These are phyloP conservation scores for Paramecium pentaurelia DNA, from an alignment of 73 alveolate genomes.

Conservation along the genomic window DNA sequence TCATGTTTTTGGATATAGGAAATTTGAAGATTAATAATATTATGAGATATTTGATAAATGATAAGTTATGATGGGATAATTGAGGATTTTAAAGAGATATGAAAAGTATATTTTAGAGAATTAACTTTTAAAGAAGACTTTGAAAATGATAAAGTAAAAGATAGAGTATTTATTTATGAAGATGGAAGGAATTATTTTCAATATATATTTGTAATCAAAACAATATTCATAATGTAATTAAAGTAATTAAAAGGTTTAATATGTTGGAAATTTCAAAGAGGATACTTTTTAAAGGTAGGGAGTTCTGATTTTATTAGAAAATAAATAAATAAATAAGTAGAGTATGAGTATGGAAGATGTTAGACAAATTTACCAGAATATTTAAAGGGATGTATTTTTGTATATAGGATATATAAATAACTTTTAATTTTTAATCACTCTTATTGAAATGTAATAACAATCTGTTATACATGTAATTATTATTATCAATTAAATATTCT, in stretches of 20 bases:
- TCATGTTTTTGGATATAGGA: neutral
- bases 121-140: neutral
- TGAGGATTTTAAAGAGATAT: neutral
- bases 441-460: neutral
- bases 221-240: neutral
- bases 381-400: neutral
- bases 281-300: constrained; percentile 62
- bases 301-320: neutral
- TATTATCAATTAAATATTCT: neutral
- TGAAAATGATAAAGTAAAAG: neutral
- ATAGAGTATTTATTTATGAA: neutral
- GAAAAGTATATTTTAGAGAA: neutral
- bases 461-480: neutral
- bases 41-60: too few relatives aligned
- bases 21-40: too few relatives aligned
- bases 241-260: neutral
- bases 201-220: neutral
- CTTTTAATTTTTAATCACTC: neutral
- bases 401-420: too few relatives aligned
- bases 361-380: neutral
- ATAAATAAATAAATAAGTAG: neutral
- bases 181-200: neutral
- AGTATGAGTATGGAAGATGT: constrained; percentile 8
- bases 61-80: neutral
- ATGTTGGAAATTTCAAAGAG: constrained; percentile 57